Base-by-base conservation (phyloP, 139 green algal species). In the Volvox reticuliferus region DNA sequence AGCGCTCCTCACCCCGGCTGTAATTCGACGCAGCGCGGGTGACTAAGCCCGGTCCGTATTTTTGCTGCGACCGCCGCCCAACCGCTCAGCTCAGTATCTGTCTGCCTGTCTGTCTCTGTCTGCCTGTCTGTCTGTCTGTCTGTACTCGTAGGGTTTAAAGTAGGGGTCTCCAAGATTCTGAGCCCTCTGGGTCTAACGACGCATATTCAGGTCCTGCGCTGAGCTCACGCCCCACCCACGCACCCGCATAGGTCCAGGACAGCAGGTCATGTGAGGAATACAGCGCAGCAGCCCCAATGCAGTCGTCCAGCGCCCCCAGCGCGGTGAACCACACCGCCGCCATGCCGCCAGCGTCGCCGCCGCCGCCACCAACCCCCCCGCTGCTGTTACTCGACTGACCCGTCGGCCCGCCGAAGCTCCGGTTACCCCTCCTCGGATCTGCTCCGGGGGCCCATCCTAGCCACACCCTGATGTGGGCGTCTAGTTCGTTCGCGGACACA, bases 221-320 rank as follows among this genome's bases (percentile, higher is more conserved):
- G n/a, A n/a, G n/a, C n/a, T n/a, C n/a, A n/a, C n/a, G n/a, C n/a
- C n/a, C n/a, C n/a, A n/a, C n/a, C n/a, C n/a, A n/a, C n/a, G 0
- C 37, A 89, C 85, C 93, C 12, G 77, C 91, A 33, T 91, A 92
- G 22, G 19, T 69, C 93, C 93, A 95, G 17, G 36, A 61, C 32
- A 68, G 44, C 37, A 88, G 62, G 83, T 94, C 93, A 0, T 36
- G n/a, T 2, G 91, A 93, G 0, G 88, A 83, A 82, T 95, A 95
- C 16, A 95, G 82, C 75, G 91, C 69, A 9, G 93, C 93, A 12
- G 68, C 44, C 3, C 93, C 93, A 28, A 94, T 19, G 67, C 93
- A 95, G 88, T 94, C 82, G 36, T 93, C 89, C 91, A 93, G 79
- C 20, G 89, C 77, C 0, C 93, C 93, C 55, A 95, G 77, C 22